phyloP scores from a whole-genome alignment of 768 basidiomycete species.

The Termitomyces sp. region DNA sequence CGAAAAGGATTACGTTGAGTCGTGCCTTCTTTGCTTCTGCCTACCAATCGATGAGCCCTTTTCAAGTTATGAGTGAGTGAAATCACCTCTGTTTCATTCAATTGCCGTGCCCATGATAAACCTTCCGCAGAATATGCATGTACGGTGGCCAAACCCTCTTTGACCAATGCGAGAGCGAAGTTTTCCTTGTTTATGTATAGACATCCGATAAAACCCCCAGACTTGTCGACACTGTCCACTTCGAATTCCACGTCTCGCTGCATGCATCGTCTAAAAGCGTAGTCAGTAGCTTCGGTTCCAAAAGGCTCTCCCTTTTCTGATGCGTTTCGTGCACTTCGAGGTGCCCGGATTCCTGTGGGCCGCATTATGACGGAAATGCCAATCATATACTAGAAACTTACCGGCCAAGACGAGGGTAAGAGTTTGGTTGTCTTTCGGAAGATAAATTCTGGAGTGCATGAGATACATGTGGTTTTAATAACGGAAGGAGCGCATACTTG shows the following conservation, averaged over 20 bases:
- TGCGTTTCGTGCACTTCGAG: slow-evolving; percentile 73
- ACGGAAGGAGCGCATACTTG: slow-evolving; percentile 51
- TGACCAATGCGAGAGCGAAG: slow-evolving; percentile 75
- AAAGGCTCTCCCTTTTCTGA: slow-evolving; percentile 89
- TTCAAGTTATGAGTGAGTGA: neutral
- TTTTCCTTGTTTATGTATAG: slow-evolving; percentile 88
- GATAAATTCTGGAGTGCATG: slow-evolving; percentile 51
- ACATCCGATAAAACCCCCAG: slow-evolving; percentile 91
- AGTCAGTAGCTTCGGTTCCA: slow-evolving; percentile 79
- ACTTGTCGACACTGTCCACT: slow-evolving; percentile 87
- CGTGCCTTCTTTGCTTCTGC: slow-evolving; percentile 76
- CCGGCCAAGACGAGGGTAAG: slow-evolving; percentile 90
- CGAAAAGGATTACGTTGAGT: slow-evolving; percentile 56
- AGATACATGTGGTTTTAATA: neutral
- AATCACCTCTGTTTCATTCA: slow-evolving; percentile 78
- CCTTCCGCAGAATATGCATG: slow-evolving; percentile 85
- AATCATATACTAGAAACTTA: slow-evolving; percentile 20
- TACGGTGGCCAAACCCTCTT: slow-evolving; percentile 84
- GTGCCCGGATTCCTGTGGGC: slow-evolving; percentile 76
- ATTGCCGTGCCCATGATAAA: slow-evolving; percentile 71
- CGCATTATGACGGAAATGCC: neutral
- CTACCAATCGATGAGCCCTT: slow-evolving; percentile 27
- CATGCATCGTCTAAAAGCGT: slow-evolving; percentile 76
- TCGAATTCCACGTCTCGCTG: slow-evolving; percentile 95
- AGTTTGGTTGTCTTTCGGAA: slow-evolving; percentile 90